Conservation (phyloP, 495 filamentous ascomycete genomes). For the Penicillium mononematosum region DNA sequence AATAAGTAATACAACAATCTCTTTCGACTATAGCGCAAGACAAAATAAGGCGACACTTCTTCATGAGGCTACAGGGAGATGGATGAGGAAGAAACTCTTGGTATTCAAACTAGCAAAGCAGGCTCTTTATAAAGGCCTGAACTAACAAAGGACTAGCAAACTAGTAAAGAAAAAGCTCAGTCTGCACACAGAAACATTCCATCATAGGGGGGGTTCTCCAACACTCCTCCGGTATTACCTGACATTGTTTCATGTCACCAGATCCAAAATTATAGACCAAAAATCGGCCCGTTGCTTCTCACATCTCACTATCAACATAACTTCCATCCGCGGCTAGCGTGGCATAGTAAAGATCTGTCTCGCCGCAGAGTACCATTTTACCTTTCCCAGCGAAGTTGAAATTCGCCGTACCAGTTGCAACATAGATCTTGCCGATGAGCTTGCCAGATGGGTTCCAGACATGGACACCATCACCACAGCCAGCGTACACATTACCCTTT, state of each 20-base stretch:
- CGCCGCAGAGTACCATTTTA: constrained; percentile 49
- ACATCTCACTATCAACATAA: constrained; percentile 29
- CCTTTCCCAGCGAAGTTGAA: constrained; percentile 58
- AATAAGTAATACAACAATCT: neutral
- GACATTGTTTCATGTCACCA: neutral
- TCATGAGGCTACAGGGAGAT: too few relatives aligned
- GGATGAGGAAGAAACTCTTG: too few relatives aligned
- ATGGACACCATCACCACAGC: constrained; percentile 47
- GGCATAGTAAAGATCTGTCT: constrained; percentile 51
- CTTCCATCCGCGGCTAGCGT: constrained; percentile 46
- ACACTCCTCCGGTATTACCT: neutral
- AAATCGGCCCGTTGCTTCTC: neutral
- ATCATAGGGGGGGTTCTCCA: too few relatives aligned
- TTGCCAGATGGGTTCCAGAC: constrained; percentile 42
- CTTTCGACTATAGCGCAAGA: neutral
- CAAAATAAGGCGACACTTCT: neutral
- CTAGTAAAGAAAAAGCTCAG: too few relatives aligned
- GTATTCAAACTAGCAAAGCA: too few relatives aligned
- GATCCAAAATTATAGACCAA: neutral
- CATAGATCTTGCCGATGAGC: constrained; percentile 51
- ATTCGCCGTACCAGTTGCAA: constrained; percentile 44
- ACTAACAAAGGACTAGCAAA: too few relatives aligned
- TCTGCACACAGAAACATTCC: too few relatives aligned
- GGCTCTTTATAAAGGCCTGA: too few relatives aligned
- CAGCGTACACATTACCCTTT: constrained; percentile 45